Base-by-base conservation (phyloP, 139 green algal genomes). In the Chara braunii region DNA sequence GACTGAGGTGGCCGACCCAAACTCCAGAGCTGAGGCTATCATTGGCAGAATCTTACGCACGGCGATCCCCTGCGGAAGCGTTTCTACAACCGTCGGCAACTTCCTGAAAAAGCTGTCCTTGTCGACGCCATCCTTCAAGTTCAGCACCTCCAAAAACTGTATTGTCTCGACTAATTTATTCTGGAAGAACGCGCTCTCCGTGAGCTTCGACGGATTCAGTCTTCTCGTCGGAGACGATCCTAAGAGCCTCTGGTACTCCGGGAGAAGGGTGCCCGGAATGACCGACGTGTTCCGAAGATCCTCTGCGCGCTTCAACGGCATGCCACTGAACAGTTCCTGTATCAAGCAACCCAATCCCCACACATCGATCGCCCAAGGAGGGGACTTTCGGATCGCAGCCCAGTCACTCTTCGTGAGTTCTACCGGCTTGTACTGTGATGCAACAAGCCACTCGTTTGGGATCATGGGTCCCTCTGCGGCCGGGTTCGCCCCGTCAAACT, bases 281-380 rank as follows among this genome's bases (percentile, higher is more conserved):
- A 37, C 33, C 3, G 84, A 67, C 0, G 80, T 92, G 58, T 79
- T 75, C n/a, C 90, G 75, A 29, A 95, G 78, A 50, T 93, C 78
- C 64, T 95, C 88, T 3, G 76, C 83, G 24, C 63, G 54, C 0
- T 23, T 26, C 52, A 96, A 76, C n/a, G 62, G 40, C 23, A 37
- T 30, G 3, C 70, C 74, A 26, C 68, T 42, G 40, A 76, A 82
- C 24, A 87, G 68, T 78, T 91, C 88, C 71, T 94, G 88, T 37
- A 96, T 95, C 43, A 96, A 79, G 75, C 91, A 97, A 48, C 93
- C 93, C 44, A 99, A 83, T 0, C 93, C 93, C 93, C 94, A 99
- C 11, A 87, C 80, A 68, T 99, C 94, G 36, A 98, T 88, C 9
- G 87, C 88, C 82, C 86, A 96, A n/a, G 88, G 76, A 0, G 94